Evolutionary conservation across 1,139 yeast species (phyloP).

Genomic region (Zygoascus hellenicus): DNA sequence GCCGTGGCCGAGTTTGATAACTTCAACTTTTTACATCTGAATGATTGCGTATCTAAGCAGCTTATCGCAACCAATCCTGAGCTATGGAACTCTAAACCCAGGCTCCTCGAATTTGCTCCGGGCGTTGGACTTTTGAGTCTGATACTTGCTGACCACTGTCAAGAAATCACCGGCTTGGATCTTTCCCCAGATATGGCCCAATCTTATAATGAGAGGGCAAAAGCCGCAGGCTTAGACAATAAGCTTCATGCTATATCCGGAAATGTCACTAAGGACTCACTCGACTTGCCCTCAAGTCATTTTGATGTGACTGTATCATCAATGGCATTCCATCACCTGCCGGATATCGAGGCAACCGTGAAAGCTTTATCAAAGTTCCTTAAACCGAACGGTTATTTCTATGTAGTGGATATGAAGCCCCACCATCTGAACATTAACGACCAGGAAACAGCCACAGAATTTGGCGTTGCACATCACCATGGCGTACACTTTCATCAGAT

Average conservation of each 20-base stretch:
- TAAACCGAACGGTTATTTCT: conserved; percentile 23
- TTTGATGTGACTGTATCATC: conserved; percentile 28
- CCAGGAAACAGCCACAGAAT: conserved; percentile 14
- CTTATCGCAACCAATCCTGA: background rate
- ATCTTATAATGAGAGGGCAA: conserved; percentile 22
- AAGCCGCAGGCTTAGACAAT: conserved; percentile 21
- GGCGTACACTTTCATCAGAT: conserved; percentile 17
- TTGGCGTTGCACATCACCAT: conserved; percentile 22
- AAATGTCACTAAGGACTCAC: conserved; percentile 17
- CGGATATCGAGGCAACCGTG: conserved; percentile 22
- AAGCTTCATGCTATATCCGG: conserved; percentile 20
- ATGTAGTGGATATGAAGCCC: conserved; percentile 23
- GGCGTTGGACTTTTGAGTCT: conserved; percentile 28
- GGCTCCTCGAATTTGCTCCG: conserved; percentile 30
- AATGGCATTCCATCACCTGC: conserved; percentile 29
- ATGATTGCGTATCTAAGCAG: background rate
- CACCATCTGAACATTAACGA: conserved; percentile 12
- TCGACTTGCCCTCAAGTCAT: conserved; percentile 6
- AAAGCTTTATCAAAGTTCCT: conserved; percentile 17
- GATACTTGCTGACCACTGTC: conserved; percentile 22
- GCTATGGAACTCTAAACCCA: conserved; percentile 9
- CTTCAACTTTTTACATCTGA: background rate
- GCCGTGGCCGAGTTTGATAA: background rate
- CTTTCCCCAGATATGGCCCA: conserved; percentile 28
- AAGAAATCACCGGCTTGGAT: conserved; percentile 28